A percentile compares a stretch with the other conserved stretches of the same genome.
These are phyloP conservation scores for Camellia lanceoleosa DNA, from an alignment of 148 eudicot species.

Conservation along the genomic window DNA sequence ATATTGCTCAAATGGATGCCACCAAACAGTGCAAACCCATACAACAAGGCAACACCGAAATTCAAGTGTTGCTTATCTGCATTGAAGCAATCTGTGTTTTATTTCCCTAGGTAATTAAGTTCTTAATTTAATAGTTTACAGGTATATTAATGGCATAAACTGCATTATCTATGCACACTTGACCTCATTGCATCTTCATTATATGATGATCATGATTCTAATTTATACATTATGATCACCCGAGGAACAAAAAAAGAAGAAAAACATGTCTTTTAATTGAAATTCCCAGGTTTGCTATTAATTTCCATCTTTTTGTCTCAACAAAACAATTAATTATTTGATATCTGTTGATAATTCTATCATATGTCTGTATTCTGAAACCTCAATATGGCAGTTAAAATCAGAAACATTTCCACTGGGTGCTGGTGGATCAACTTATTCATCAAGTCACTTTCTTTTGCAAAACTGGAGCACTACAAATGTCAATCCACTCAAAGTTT, in stretches of 20 bases:
- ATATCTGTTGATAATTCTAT: neutral
- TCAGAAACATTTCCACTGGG: neutral
- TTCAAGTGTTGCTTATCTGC: no score
- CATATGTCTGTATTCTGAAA: neutral
- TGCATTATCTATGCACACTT: neutral
- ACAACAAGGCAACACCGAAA: no score
- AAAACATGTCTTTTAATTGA: neutral
- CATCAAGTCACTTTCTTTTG: neutral
- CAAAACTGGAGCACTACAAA: neutral
- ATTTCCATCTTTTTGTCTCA: neutral
- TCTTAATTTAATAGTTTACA: no score
- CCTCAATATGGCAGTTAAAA: neutral
- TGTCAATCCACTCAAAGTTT: neutral
- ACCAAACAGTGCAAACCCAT: no score
- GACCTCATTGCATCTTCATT: neutral
- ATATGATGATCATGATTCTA: neutral
- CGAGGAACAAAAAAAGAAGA: neutral
- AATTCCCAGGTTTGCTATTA: neutral
- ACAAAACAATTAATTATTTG: neutral
- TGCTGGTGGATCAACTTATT: neutral
- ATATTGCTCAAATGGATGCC: no score
- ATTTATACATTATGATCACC: neutral
- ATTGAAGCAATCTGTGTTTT: no score
- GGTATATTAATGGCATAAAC: no score
- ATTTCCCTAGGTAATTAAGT: no score